These are phyloP conservation scores for Pseudocercospora cruenta DNA, from an alignment of 2,329 filamentous ascomycete species.

Conservation along the genomic window DNA sequence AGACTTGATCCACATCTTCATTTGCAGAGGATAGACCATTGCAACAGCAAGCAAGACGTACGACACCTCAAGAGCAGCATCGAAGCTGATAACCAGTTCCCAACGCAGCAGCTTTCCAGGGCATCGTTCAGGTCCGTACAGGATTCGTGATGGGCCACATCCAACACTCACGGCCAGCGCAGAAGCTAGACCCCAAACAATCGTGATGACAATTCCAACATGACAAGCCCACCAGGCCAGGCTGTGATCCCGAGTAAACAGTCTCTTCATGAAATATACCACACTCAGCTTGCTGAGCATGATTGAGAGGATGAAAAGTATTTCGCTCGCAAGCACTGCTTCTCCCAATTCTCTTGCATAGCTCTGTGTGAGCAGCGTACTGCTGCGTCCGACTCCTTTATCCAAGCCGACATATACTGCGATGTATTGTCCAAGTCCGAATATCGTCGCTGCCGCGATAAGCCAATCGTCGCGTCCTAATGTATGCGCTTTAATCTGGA, in stretches of 20 bases:
- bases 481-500: slow-evolving; percentile 33
- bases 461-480: slow-evolving; percentile 36
- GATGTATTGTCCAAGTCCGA: slow-evolving; percentile 29
- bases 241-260: slow-evolving; percentile 35
- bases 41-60: slow-evolving; percentile 30
- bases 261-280: slow-evolving; percentile 36
- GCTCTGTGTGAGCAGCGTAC: slow-evolving; percentile 18
- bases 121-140: slow-evolving; percentile 24
- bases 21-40: slow-evolving; percentile 36
- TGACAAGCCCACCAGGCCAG: slow-evolving; percentile 27
- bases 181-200: slow-evolving; percentile 33
- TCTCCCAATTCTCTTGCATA: slow-evolving; percentile 19
- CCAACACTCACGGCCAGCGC: slow-evolving; percentile 28
- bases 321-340: slow-evolving; percentile 32
- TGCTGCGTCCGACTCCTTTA: slow-evolving; percentile 26
- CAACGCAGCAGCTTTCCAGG: slow-evolving; percentile 29
- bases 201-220: slow-evolving; percentile 22
- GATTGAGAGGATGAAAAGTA: slow-evolving; percentile 34
- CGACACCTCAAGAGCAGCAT: slow-evolving; percentile 34
- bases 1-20: slow-evolving; percentile 35
- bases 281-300: slow-evolving; percentile 37
- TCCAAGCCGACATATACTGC: slow-evolving; percentile 30
- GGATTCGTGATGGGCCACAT: slow-evolving; percentile 21
- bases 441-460: slow-evolving; percentile 28
- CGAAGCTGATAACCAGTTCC: slow-evolving; percentile 32